A percentile compares a stretch with the other conserved stretches of the same genome.
Conservation (phyloP, 768 basidiomycete genomes). For the Krasilnikovozyma curviuscula region DNA sequence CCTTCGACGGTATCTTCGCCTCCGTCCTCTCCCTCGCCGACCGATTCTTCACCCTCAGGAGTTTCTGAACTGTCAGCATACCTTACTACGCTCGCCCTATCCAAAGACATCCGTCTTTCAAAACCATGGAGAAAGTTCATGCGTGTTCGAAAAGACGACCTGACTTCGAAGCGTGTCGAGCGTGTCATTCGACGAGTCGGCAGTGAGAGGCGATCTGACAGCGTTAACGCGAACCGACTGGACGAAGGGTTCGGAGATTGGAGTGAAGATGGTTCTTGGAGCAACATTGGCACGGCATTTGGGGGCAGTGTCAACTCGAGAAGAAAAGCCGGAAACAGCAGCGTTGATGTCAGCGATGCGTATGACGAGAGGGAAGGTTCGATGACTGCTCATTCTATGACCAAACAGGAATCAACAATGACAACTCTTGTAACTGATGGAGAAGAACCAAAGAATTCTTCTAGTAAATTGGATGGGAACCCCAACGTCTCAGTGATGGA, state of each 20-base stretch:
- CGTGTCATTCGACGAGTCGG: constrained; percentile 38
- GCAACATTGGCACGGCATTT: constrained; percentile 1
- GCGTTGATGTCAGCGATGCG: too few relatives aligned
- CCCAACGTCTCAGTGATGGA: neutral
- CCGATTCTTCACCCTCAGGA: neutral
- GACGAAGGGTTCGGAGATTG: neutral
- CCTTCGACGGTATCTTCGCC: too few relatives aligned
- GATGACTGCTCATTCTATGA: too few relatives aligned
- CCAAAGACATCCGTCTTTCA: constrained; percentile 40
- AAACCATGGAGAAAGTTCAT: constrained; percentile 72
- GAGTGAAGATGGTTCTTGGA: constrained; percentile 4
- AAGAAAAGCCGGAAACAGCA: too few relatives aligned
- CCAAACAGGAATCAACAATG: too few relatives aligned
- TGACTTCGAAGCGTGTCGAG: constrained; percentile 70
- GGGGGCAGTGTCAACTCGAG: too few relatives aligned
- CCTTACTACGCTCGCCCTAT: constrained; percentile 58
- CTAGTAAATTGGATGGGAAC: neutral
- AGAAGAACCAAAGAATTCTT: neutral
- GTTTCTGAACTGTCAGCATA: constrained; percentile 48
- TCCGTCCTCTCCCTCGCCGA: too few relatives aligned
- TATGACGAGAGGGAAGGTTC: too few relatives aligned
- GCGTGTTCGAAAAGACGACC: constrained; percentile 62
- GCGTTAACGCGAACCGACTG: neutral
- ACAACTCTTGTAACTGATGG: neutral
- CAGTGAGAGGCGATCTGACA: neutral